phyloP scores from a whole-genome alignment of 1,284 basidiomycete species.

The Sphaerobolus stellatus region DNA sequence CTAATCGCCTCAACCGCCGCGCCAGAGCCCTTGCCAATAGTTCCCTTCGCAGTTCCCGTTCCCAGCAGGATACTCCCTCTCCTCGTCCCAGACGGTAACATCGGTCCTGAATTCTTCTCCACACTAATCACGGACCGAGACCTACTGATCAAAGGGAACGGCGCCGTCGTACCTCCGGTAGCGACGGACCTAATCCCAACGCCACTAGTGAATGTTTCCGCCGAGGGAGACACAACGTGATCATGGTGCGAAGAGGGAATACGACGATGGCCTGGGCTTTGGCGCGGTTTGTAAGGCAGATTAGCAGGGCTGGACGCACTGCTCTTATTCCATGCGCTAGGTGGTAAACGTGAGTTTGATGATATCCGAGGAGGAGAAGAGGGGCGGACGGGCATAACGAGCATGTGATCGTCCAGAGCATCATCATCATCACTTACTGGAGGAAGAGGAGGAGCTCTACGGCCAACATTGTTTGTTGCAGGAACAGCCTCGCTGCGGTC shows the following conservation, averaged over 20 bases:
- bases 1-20: conserved; percentile 69
- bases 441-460: conserved; percentile 20
- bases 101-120: conserved; percentile 35
- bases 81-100: conserved; percentile 13
- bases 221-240: conserved; percentile 21
- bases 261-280: conserved; percentile 15
- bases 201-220: conserved; percentile 36
- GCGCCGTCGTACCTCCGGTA: conserved; percentile 13
- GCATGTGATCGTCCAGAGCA: conserved; percentile 69
- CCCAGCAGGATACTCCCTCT: conserved; percentile 23
- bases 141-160: conserved; percentile 17
- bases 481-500: conserved; percentile 64
- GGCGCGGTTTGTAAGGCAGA: conserved; percentile 8
- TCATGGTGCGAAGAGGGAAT: conserved; percentile 5
- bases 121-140: conserved; percentile 37
- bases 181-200: not conserved
- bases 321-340: conserved; percentile 1
- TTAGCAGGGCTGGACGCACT: not conserved
- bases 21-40: conserved; percentile 58
- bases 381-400: conserved; percentile 60
- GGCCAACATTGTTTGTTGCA: conserved; percentile 27
- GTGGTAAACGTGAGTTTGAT: conserved; percentile 16
- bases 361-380: conserved; percentile 12
- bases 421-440: conserved; percentile 54
- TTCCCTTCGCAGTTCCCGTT: conserved; percentile 47